phyloP scores from a whole-genome alignment of 441 rosid species.

The Melastoma candidum region DNA sequence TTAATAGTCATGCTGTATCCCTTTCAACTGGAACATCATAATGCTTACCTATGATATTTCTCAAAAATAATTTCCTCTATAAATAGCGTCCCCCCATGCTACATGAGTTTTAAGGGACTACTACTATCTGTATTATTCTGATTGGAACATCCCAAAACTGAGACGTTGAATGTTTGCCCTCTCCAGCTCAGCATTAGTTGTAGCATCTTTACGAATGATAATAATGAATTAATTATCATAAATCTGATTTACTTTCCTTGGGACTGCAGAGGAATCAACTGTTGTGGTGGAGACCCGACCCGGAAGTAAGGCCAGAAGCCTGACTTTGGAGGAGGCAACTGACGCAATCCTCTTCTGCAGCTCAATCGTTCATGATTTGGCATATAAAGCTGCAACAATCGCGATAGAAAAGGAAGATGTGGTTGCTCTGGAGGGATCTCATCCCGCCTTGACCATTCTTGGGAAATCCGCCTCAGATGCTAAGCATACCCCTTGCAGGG shows the following conservation, averaged over 20 bases:
- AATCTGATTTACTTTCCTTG: slow-evolving; percentile 13
- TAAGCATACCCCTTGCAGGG: slow-evolving; percentile 29
- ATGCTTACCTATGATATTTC: no score
- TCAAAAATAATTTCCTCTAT: no score
- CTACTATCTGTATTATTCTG: no score
- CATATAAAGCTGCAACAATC: slow-evolving; percentile 67
- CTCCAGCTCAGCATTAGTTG: no score
- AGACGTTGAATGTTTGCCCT: no score
- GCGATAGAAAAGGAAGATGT: slow-evolving; percentile 60
- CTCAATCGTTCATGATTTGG: slow-evolving; percentile 88
- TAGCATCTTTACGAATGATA: no score
- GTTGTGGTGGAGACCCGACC: slow-evolving; percentile 47
- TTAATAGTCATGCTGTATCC: no score
- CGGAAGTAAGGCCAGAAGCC: slow-evolving; percentile 69
- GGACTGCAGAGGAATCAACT: slow-evolving; percentile 62
- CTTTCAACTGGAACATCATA: no score
- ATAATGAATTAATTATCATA: no score
- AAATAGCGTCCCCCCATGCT: no score
- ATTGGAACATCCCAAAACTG: no score
- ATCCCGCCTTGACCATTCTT: slow-evolving; percentile 61
- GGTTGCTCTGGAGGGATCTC: slow-evolving; percentile 40
- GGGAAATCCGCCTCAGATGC: slow-evolving; percentile 51
- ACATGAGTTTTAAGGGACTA: no score
- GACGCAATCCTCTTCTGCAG: slow-evolving; percentile 91
- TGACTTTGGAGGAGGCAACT: slow-evolving; percentile 93